Percentiles rank a stretch among this genome's conserved stretches.
Evolutionary conservation across 495 filamentous ascomycete genomes (phyloP).

Genomic region (Hypomontagnella monticulosa): DNA sequence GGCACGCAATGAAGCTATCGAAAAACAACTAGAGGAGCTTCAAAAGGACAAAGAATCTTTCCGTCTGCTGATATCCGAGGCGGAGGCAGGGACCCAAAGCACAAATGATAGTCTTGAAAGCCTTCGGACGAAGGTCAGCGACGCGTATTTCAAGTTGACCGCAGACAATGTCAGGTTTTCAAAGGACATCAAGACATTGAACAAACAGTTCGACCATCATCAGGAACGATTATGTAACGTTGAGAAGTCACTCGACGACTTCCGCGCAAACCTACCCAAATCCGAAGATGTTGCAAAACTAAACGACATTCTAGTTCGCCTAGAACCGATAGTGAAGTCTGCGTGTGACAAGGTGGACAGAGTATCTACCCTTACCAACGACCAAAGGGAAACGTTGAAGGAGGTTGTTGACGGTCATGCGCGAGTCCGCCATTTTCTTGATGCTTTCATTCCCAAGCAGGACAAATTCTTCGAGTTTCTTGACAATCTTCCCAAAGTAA

Average conservation of each 20-base stretch:
- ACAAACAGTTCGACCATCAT: conserved; percentile 25
- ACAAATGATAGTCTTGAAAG: conserved; percentile 25
- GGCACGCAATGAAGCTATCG: conserved; percentile 18
- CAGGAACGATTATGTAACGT: conserved; percentile 12
- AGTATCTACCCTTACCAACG: conserved; percentile 4
- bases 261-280: conserved; percentile 11
- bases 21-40: conserved; percentile 32
- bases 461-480: conserved; percentile 30
- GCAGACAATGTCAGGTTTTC: conserved; percentile 31
- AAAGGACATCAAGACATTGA: conserved; percentile 34
- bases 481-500: conserved; percentile 16
- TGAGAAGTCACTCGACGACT: conserved; percentile 7
- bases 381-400: conserved; percentile 13
- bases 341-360: conserved; percentile 28
- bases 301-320: conserved; percentile 23
- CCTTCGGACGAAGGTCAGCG: conserved; percentile 30
- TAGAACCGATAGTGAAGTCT: conserved; percentile 30
- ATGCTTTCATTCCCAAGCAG: conserved; percentile 28
- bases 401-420: conserved; percentile 14
- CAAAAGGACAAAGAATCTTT: conserved; percentile 28
- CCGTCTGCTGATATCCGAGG: conserved; percentile 23
- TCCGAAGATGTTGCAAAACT: conserved; percentile 18
- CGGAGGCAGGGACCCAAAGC: conserved; percentile 5
- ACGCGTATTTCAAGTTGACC: conserved; percentile 31
- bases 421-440: conserved; percentile 17